Evolutionary conservation across 2,329 filamentous ascomycete species (phyloP).

Genomic region (Aspergillus transmontanensis): DNA sequence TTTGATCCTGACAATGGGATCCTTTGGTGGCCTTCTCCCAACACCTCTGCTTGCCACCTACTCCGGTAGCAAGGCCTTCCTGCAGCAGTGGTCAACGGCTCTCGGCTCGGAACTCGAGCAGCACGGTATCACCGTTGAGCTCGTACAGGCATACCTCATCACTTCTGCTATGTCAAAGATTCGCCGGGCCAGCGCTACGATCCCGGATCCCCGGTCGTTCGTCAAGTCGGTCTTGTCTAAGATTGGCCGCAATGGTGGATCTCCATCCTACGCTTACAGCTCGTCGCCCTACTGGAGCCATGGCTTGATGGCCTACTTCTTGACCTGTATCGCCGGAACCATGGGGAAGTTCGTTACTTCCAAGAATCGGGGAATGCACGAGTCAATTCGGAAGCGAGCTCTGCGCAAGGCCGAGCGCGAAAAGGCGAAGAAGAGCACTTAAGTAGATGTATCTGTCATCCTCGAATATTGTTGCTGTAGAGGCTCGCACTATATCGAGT

Average conservation of each 20-base stretch:
- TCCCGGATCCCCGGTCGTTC: conserved; percentile 81
- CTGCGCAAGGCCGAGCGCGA: conserved; percentile 82
- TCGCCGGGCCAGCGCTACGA: conserved; percentile 71
- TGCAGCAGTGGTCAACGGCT: conserved; percentile 92
- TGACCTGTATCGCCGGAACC: conserved; percentile 63
- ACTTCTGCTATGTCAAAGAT: conserved; percentile 98
- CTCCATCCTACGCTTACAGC: conserved; percentile 77
- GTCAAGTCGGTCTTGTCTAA: conserved; percentile 77
- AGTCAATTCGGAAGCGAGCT: conserved; percentile 78
- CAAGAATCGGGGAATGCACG: conserved; percentile 72
- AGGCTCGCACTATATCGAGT: background rate
- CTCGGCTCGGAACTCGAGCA: conserved; percentile 80
- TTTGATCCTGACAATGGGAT: conserved; percentile 95
- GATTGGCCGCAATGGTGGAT: conserved; percentile 75
- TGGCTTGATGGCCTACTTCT: conserved; percentile 80
- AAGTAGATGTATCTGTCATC: conserved; percentile 9
- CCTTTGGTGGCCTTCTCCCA: conserved; percentile 88
- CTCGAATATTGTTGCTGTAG: background rate
- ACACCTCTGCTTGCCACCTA: conserved; percentile 94
- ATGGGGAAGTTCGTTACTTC: conserved; percentile 60
- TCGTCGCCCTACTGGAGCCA: conserved; percentile 95
- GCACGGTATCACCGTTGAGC: conserved; percentile 82
- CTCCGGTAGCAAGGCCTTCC: conserved; percentile 95
- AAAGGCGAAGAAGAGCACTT: conserved; percentile 57
- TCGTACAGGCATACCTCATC: conserved; percentile 89